phyloP scores from a whole-genome alignment of 768 basidiomycete genomes.

The Mycena leptocephala region DNA sequence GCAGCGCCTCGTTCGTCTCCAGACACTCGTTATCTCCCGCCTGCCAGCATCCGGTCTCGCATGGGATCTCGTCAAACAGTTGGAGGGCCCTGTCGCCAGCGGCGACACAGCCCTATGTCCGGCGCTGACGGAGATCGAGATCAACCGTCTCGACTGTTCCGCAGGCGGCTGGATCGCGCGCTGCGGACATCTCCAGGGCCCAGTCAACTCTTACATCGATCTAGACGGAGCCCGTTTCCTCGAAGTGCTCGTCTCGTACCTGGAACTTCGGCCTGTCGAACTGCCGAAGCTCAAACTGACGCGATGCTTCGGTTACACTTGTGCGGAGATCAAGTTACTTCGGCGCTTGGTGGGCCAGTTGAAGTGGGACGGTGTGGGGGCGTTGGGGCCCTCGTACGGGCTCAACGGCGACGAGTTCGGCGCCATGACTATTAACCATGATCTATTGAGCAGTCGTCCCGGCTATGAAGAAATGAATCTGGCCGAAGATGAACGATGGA shows the following conservation, averaged over 20 bases:
- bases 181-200: background rate
- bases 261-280: constrained; percentile 3
- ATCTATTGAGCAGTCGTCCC: background rate
- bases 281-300: background rate
- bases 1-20: background rate
- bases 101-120: background rate
- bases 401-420: constrained; percentile 22
- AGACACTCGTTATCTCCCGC: background rate
- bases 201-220: constrained; percentile 23
- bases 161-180: constrained; percentile 18
- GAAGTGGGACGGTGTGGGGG: constrained; percentile 17
- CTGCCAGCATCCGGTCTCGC: constrained; percentile 3
- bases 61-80: constrained; percentile 6
- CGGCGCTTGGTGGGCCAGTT: constrained; percentile 14
- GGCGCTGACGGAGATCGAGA: background rate
- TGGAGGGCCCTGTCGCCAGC: background rate
- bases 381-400: background rate
- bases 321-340: constrained; percentile 17
- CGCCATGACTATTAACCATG: too few species aligned
- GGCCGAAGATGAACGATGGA: constrained; percentile 11
- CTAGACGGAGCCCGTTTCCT: constrained; percentile 22
- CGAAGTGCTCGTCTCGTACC: constrained; percentile 15
- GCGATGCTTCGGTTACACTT: background rate
- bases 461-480: constrained; percentile 21
- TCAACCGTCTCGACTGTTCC: background rate